Evolutionary conservation across 108 stramenopile species (phyloP), one percentile per base, ranked within the genome.

Genomic region (Chaetoceros muelleri): DNA sequence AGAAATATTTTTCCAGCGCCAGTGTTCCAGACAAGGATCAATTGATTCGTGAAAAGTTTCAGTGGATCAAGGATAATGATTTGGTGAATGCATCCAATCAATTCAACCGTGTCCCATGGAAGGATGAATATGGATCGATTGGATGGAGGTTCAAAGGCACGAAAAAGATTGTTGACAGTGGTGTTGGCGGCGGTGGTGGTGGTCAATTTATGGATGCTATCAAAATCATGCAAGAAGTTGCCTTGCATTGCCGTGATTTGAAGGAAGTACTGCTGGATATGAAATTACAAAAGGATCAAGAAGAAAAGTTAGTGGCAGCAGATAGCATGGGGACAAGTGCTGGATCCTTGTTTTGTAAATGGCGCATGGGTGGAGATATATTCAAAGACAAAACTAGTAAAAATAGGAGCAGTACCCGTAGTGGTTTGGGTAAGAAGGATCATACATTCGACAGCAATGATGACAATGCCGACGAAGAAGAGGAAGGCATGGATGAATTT

Each of bases 181-280:
- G 30, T 59, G 13, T 44, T 18, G 58, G 50, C 7, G 48, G 3
- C 13, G 55, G 2, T 0, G 17, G 20, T 28, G 25, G 23, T 27
- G 25, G 24, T 18, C 24, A 28, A 28, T 72, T 73, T 48, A 66
- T 69, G 30, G 68, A 78, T 48, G 79, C 85, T 10, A 67, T 86
- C 56, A 72, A 71, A 31, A 64, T 86, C 44, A 86, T 86, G 85
- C 76, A 80, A 64, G 47, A 52, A 30, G 49, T 82, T 22, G 74
- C 80, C 1, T 44, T 82, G 46, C 84, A 76, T 21, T 71, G 72
- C n/a, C 76, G 63, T 47, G 67, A 76, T 24, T 69, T 80, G 46
- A 57, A 71, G 29, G 69, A 80, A 55, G 69, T 73, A 1, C 46
- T 73, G 55, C 17, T 34, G 19, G 72, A 57, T 73, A 64, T 65